A percentile compares a stretch with the other conserved stretches of the same genome.
These are phyloP conservation scores for Pseudogymnoascus sp. DNA, from an alignment of 2,329 filamentous ascomycete species.

Conservation along the genomic window DNA sequence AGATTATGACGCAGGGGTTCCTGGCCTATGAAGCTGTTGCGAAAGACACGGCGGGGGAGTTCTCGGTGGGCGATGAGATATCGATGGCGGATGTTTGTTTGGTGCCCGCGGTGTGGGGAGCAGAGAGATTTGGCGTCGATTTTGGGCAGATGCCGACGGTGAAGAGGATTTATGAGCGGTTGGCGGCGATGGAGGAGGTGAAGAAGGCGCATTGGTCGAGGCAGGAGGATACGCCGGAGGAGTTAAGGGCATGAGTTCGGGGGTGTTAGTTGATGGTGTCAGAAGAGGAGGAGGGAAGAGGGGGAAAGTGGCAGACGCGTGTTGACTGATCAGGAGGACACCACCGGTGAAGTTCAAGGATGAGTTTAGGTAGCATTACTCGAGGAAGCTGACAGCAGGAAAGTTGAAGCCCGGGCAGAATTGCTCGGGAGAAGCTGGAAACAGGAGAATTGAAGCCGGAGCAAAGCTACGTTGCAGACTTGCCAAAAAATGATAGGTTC, in stretches of 20 bases:
- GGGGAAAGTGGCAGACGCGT: not conserved
- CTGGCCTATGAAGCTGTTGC: slow-evolving; percentile 45
- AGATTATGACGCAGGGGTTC: slow-evolving; percentile 45
- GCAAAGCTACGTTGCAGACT: not conserved
- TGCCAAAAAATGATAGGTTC: not conserved
- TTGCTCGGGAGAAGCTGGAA: no score
- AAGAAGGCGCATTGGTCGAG: slow-evolving; percentile 43
- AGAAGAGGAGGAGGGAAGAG: not conserved
- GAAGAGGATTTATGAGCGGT: slow-evolving; percentile 34
- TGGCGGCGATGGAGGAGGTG: slow-evolving; percentile 44
- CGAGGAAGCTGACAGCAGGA: not conserved
- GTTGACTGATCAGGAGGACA: not conserved
- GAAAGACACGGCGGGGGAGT: slow-evolving; percentile 36
- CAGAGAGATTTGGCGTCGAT: slow-evolving; percentile 46
- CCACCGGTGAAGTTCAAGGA: not conserved
- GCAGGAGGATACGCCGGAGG: slow-evolving; percentile 46
- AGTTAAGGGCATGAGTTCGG: slow-evolving; percentile 28
- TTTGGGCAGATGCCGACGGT: slow-evolving; percentile 41
- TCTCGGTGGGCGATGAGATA: slow-evolving; percentile 47
- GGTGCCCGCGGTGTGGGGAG: slow-evolving; percentile 50
- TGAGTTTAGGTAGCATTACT: not conserved
- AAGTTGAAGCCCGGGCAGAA: no score
- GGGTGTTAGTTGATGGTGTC: no score
- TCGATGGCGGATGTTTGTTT: slow-evolving; percentile 52
- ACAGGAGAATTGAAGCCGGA: not conserved